Evolutionary conservation across 169 alveolate species (phyloP), one percentile per base, ranked within the genome.

Genomic region (Babesia ovata): DNA sequence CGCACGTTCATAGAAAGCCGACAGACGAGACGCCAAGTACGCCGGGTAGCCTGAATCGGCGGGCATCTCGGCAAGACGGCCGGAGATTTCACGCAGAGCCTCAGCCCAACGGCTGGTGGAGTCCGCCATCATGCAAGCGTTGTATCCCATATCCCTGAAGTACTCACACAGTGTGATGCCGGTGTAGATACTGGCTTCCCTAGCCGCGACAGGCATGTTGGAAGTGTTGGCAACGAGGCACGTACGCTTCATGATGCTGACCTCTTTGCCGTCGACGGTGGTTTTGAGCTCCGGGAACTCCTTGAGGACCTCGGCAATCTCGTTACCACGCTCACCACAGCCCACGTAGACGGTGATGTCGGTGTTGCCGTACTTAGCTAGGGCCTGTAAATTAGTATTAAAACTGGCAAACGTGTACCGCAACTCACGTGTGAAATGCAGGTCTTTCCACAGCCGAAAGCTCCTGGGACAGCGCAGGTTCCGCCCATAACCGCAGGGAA

Each of bases 141-240:
- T 92, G 90, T 90, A 94, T 45, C 99, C 99, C 99, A 97, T 97
- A 85, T 98, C 99, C 71, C 99, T 94, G 94, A 97, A 97, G 93
- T 98, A 98, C 90, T 98, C 99, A 39, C 99, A 98, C 16, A 97
- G 90, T 19, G 99, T 97, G 73, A 98, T 97, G 33, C 99, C 99
- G 6, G 99, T 96, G 85, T 96, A 97, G 62, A 97, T 96, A 44
- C 99, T 95, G 54, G 99, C 99, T 91, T 98, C 99, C 91, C 99
- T 95, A 26, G 99, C 99, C 17, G 99, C 99, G 82, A 98, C 99
- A 17, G 99, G 99, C 99, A 98, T 98, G 92, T 98, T 98, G 19
- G 99, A 97, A 28, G 99, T 97, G 88, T 98, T 98, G 58, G 99
- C 99, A 58, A 98, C 99, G 75, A 98, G 91, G 65, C 99, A 96